Evolutionary conservation across 345 rosid genomes (phyloP).

Genomic region (Bruguiera gymnorhiza): DNA sequence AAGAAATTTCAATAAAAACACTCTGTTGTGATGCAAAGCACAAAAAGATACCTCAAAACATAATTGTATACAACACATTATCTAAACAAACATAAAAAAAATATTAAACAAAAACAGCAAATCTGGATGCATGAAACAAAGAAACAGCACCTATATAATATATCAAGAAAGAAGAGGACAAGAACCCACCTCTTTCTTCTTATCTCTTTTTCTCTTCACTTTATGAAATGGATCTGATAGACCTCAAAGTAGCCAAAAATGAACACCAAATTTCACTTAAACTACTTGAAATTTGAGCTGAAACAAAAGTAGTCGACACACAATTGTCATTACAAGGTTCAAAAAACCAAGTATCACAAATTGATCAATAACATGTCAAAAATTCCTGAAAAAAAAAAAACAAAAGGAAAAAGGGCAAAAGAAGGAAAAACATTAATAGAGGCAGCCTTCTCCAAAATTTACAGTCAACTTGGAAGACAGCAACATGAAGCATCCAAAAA

Average conservation of each 20-base stretch:
- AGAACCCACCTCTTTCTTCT: slow-evolving; percentile 69
- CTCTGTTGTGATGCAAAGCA: no score
- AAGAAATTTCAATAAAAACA: no score
- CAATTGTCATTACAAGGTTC: background rate
- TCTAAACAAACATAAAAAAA: no score
- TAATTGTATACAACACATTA: no score
- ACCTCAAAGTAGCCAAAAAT: slow-evolving; percentile 7
- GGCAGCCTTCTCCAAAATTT: background rate
- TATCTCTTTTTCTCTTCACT: slow-evolving; percentile 69
- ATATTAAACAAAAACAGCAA: no score
- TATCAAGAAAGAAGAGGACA: background rate
- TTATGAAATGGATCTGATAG: slow-evolving; percentile 69
- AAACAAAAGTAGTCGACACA: background rate
- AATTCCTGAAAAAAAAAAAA: no score
- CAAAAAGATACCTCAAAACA: no score
- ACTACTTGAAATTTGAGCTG: background rate
- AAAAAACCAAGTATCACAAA: background rate
- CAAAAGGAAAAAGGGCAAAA: no score
- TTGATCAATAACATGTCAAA: background rate
- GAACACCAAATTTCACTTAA: background rate
- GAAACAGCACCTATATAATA: background rate
- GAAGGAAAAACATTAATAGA: no score
- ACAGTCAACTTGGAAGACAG: background rate
- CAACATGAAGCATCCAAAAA: background rate
- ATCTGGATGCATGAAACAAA: no score